Conservation (phyloP, 1,284 basidiomycete genomes). For the Pyrrhoderma lamaoense region DNA sequence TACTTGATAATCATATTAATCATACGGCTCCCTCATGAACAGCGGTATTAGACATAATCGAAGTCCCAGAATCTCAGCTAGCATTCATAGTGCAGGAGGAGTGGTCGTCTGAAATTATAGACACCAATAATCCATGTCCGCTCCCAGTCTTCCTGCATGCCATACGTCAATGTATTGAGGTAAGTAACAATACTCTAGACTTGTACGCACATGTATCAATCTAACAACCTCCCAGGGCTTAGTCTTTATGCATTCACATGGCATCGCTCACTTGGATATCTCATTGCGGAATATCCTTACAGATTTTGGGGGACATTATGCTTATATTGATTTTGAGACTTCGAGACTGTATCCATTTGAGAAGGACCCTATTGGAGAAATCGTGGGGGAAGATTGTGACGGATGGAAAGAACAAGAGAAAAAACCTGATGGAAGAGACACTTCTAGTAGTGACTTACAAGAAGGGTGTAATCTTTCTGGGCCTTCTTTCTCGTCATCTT, state of each 20-base stretch:
- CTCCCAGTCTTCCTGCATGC: conserved; percentile 45
- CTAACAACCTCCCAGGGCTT: conserved; percentile 39
- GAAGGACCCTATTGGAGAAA: neutral
- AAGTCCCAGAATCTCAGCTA: conserved; percentile 42
- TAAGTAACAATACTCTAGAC: too few relatives aligned
- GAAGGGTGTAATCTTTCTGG: too few relatives aligned
- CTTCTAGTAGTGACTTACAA: too few relatives aligned
- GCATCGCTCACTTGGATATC: conserved; percentile 63
- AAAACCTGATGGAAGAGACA: too few relatives aligned
- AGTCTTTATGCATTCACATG: conserved; percentile 59
- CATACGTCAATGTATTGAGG: conserved; percentile 62
- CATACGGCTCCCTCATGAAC: neutral
- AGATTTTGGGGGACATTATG: conserved; percentile 53
- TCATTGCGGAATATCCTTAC: conserved; percentile 61
- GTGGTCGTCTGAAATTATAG: conserved; percentile 58
- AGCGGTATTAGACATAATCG: conserved; percentile 61
- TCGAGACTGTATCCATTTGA: conserved; percentile 32
- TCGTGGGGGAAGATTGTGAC: too few relatives aligned
- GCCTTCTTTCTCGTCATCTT: too few relatives aligned
- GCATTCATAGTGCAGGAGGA: conserved; percentile 73
- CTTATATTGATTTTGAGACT: conserved; percentile 68
- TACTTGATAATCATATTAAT: neutral
- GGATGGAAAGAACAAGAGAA: too few relatives aligned
- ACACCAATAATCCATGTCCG: conserved; percentile 40
- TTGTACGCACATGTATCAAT: neutral